Base-by-base conservation (phyloP, 2,329 filamentous ascomycete species). In the Fusarium denticulatum region DNA sequence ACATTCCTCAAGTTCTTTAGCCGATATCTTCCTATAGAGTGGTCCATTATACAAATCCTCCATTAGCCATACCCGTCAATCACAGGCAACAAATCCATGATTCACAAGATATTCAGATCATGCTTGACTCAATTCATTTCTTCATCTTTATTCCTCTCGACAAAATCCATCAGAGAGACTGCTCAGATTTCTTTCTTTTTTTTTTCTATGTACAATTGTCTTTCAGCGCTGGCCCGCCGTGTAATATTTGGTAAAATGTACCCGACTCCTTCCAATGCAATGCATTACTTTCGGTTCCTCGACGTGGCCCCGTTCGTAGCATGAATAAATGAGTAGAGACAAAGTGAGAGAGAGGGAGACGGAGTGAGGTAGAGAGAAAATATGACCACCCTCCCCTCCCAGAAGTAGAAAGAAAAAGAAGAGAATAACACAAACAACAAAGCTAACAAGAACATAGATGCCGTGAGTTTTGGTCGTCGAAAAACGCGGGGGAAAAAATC, bases 241-340 rank as follows among this genome's bases (percentile, higher is more conserved):
- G 72, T 69, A 58, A 49, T 58, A 40, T 34, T 36, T 55, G 50
- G 34, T 53, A 28, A 55, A 69, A 69, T 64, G 50, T 71, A 75
- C 75, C 74, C 72, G 76, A 78, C 76, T 78, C 76, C 76, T 74
- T 73, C 69, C 72, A 64, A 78, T 78, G 76, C 76, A 74, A 78
- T 78, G 76, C 74, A 71, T 64, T 77, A 77, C 72, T 61, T 76
- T 72, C 72, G 74, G 72, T 63, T 71, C 61, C 61, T 74, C 42
- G 69, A 73, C 67, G 71, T 75, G 64, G 67, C 62, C 43, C 64
- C 71, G 65, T 70, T 57, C 42, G 67, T 69, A 37, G 62, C 59
- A 50, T 69, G 39, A 53, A 53, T 57, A 63, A 62, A 57, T 59
- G 37, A 60, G 53, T 34, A 47, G 46, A 52, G 49, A 52, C 49